Percentiles rank a stretch among this genome's conserved stretches.
phyloP scores from a whole-genome alignment of 768 basidiomycete species.

The Boletus sp. region DNA sequence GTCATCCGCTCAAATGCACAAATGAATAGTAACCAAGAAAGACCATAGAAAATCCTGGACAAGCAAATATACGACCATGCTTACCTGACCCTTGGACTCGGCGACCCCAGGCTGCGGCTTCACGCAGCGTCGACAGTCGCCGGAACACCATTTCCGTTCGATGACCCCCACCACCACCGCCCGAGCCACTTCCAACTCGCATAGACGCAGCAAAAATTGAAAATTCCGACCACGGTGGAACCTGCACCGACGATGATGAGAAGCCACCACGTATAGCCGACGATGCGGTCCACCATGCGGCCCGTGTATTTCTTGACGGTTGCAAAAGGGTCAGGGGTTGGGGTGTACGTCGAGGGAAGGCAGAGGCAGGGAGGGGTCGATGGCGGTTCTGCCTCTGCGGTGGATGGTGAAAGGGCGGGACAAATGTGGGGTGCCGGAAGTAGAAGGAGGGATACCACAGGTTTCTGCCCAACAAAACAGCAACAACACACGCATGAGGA shows the following conservation, averaged over 20 bases:
- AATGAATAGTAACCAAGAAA: not conserved
- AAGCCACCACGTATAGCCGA: slow-evolving; percentile 80
- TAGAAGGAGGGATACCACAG: slow-evolving; percentile 70
- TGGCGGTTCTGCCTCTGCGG: slow-evolving; percentile 24
- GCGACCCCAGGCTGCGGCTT: not conserved
- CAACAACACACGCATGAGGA: not conserved
- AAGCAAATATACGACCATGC: not conserved
- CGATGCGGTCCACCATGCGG: slow-evolving; percentile 60
- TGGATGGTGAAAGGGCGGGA: slow-evolving; percentile 15
- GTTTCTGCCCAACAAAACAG: slow-evolving; percentile 56
- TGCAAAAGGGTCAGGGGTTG: slow-evolving; percentile 52
- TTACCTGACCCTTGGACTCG: not conserved
- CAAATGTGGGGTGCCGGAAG: slow-evolving; percentile 44
- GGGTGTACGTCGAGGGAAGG: slow-evolving; percentile 50
- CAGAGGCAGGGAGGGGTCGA: slow-evolving; percentile 39
- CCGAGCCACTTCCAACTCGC: slow-evolving; percentile 61
- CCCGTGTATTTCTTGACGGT: slow-evolving; percentile 62
- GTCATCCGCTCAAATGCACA: not conserved
- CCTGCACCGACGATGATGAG: slow-evolving; percentile 76
- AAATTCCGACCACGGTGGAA: slow-evolving; percentile 61
- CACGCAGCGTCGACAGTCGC: slow-evolving; percentile 13
- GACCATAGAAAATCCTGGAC: not conserved
- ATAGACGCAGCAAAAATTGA: slow-evolving; percentile 69
- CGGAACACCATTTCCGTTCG: slow-evolving; percentile 5
- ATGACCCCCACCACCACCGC: slow-evolving; percentile 26